Evolutionary conservation across 306 rosid species (phyloP).

Genomic region (Astragalus glycyphyllos): DNA sequence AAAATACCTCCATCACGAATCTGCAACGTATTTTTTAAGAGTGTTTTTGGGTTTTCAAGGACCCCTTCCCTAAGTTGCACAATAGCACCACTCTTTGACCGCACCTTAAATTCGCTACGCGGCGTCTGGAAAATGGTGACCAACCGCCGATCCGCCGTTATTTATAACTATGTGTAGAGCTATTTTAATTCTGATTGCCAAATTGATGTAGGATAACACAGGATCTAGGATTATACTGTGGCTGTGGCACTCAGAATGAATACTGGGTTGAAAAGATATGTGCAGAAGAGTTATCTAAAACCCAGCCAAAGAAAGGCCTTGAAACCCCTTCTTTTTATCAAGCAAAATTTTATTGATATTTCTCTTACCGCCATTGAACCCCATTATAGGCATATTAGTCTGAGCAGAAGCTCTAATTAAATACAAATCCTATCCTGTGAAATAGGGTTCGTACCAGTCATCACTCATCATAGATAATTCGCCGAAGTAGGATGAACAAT

Average conservation of each 20-base stretch:
- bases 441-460: conserved; percentile 6
- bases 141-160: no score
- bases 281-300: conserved; percentile 9
- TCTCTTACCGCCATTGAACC: conserved; percentile 10
- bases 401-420: not conserved
- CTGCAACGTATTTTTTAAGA: no score
- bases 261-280: conserved; percentile 6
- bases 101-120: no score
- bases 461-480: not conserved
- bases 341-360: not conserved
- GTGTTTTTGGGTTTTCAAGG: no score
- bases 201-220: conserved; percentile 31
- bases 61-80: no score
- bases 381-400: not conserved
- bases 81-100: no score
- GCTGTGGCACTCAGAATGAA: not conserved
- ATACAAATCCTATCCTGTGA: conserved; percentile 10
- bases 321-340: conserved; percentile 21
- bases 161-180: not conserved
- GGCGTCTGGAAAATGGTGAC: no score
- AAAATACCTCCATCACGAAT: no score
- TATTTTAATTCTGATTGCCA: conserved; percentile 23
- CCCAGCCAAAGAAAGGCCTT: conserved; percentile 2
- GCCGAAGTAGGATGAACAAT: not conserved
- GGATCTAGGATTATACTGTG: not conserved